Evolutionary conservation across 805 yeast genomes (phyloP).

Genomic region (Cyberlindnera nakhonratchasimensis): DNA sequence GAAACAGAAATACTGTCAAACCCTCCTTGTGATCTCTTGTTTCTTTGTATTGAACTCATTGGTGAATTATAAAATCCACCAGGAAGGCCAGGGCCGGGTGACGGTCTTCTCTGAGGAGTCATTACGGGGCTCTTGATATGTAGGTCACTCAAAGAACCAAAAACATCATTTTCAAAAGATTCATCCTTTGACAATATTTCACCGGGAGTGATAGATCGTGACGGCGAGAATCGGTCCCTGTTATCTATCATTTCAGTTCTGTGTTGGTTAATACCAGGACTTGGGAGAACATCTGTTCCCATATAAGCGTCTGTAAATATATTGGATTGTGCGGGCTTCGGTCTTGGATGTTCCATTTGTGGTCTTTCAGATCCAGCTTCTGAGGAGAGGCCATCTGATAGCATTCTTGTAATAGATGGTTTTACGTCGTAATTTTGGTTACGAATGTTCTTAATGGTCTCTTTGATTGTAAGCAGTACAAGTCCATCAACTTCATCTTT

Average conservation of each 20-base stretch:
- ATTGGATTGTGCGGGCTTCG: slow-evolving; percentile 23
- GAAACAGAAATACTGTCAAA: slow-evolving; percentile 21
- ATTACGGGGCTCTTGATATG: slow-evolving; percentile 29
- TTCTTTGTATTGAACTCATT: slow-evolving; percentile 60
- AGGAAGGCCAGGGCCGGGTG: slow-evolving; percentile 20
- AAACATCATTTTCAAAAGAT: slow-evolving; percentile 13
- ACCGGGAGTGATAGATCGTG: slow-evolving; percentile 44
- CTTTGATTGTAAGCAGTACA: slow-evolving; percentile 59
- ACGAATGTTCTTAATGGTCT: slow-evolving; percentile 53
- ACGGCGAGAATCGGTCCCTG: slow-evolving; percentile 26
- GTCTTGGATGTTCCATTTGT: slow-evolving; percentile 24
- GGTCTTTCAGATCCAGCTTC: slow-evolving; percentile 9
- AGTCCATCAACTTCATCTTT: slow-evolving; percentile 73
- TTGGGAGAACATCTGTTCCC: slow-evolving; percentile 40
- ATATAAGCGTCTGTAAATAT: slow-evolving; percentile 41
- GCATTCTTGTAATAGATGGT: slow-evolving; percentile 4
- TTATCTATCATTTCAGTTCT: slow-evolving; percentile 11
- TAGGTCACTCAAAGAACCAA: slow-evolving; percentile 24
- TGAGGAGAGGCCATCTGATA: slow-evolving; percentile 9
- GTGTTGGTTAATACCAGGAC: slow-evolving; percentile 14
- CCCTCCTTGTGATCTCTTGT: slow-evolving; percentile 28
- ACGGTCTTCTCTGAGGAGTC: slow-evolving; percentile 30
- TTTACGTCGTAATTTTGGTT: slow-evolving; percentile 25
- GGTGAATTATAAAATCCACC: slow-evolving; percentile 39
- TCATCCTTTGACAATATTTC: slow-evolving; percentile 29